Evolutionary conservation across 2,329 filamentous ascomycete species (phyloP).

Genomic region (Aspergillus arachidicola): DNA sequence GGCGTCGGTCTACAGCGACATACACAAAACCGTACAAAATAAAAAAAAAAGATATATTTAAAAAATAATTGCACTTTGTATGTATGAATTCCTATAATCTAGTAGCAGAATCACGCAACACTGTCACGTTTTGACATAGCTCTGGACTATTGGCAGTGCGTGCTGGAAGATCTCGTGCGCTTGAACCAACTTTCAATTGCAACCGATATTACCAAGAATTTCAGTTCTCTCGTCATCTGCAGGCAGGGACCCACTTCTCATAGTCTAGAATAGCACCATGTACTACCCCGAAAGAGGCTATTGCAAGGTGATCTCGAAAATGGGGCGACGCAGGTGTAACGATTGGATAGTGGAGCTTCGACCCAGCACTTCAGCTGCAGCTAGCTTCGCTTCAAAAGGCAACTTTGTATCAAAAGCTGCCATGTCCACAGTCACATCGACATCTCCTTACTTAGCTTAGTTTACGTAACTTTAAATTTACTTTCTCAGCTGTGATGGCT

Average conservation of each 20-base stretch:
- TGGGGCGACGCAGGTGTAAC: neutral
- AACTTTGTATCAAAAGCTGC: neutral
- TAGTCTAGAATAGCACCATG: neutral
- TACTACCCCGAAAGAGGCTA: neutral
- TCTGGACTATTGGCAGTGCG: too few species aligned
- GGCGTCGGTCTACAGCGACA: too few species aligned
- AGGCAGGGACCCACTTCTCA: too few species aligned
- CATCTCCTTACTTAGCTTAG: neutral
- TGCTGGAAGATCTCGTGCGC: neutral
- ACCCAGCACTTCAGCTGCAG: neutral
- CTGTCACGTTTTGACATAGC: fast-evolving
- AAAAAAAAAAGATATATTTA: too few species aligned
- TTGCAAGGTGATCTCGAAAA: neutral
- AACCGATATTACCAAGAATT: neutral
- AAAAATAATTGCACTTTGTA: too few species aligned
- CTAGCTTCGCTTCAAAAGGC: neutral
- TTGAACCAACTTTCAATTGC: neutral
- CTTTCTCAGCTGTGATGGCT: neutral
- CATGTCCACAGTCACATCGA: neutral
- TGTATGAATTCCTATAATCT: too few species aligned
- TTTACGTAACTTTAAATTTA: neutral
- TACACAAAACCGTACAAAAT: too few species aligned
- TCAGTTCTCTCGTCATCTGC: too few species aligned
- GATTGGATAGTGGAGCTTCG: neutral
- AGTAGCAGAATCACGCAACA: too few species aligned